Base-by-base conservation (phyloP, 1,284 basidiomycete species). In the Cutaneotrichosporon sp. region DNA sequence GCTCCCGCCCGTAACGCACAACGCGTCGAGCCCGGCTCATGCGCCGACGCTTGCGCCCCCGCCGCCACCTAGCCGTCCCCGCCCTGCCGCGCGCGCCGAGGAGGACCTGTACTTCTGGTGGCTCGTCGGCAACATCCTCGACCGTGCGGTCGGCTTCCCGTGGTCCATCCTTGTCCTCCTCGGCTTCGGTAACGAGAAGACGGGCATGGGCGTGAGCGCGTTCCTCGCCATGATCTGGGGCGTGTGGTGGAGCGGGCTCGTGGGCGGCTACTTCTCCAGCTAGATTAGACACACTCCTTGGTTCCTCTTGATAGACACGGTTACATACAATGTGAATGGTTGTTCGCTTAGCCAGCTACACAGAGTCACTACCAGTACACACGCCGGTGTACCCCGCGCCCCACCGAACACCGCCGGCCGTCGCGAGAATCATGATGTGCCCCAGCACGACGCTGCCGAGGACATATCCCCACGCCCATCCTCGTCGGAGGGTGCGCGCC, bases 331-430 rank as follows among this genome's bases (percentile, higher is more conserved):
- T n/a, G 38, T n/a, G n/a, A n/a, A n/a, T n/a, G n/a, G n/a, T n/a
- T n/a, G n/a, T n/a, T n/a, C n/a, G n/a, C n/a, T n/a, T n/a, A n/a
- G n/a, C n/a, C n/a, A n/a, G 7, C 38, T n/a, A n/a, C 38, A 8
- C 18, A n/a, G n/a, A n/a, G 38, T n/a, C 51, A 16, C 51, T 55
- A 4, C 53, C 58, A 9, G 20, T 52, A 59, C 74, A 74, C 10
- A 59, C 65, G 13, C 31, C 51, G 4, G 45, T 65, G 38, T 60
- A 66, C 4, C 71, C 72, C 54, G 50, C 81, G 82, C 77, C 79
- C 86, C 87, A 88, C 63, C 87, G 82, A 1, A 88, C 83, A 22
- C 88, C 82, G 2, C 92, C 93, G 57, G 92, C 79, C 47, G 94
- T 86, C n/a, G 89, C 79, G 24, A 95, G 77, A 56, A 94, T 80